Conservation (phyloP, 1,139 yeast species). For the Yamadazyma triangularis region DNA sequence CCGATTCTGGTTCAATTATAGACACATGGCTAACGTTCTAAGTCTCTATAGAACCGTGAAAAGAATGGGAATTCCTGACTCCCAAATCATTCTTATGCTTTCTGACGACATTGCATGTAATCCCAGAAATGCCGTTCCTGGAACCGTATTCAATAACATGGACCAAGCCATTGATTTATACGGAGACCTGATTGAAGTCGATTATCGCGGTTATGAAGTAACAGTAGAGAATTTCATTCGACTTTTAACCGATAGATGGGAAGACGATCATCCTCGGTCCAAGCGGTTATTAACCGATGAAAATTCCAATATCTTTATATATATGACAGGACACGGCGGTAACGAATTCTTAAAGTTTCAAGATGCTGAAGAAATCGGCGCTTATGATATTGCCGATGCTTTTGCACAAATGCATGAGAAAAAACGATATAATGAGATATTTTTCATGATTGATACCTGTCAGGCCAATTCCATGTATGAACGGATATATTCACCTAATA, state of each 20-base stretch:
- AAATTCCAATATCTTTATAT: constrained; percentile 86
- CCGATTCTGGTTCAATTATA: constrained; percentile 94
- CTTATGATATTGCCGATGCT: constrained; percentile 95
- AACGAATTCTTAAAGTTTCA: constrained; percentile 95
- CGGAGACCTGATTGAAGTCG: constrained; percentile 94
- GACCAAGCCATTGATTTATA: constrained; percentile 92
- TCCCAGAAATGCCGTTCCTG: constrained; percentile 93
- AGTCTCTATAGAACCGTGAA: constrained; percentile 95
- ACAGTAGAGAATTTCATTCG: constrained; percentile 94
- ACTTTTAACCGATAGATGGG: constrained; percentile 91
- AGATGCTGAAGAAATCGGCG: constrained; percentile 96
- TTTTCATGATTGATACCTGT: constrained; percentile 97
- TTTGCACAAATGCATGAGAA: constrained; percentile 96
- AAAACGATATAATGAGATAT: constrained; percentile 88
- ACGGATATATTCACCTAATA: constrained; percentile 86
- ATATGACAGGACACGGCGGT: constrained; percentile 98
- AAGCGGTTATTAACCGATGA: constrained; percentile 90
- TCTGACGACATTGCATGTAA: constrained; percentile 98
- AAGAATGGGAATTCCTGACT: constrained; percentile 93
- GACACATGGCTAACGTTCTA: constrained; percentile 95
- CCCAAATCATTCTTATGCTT: constrained; percentile 92
- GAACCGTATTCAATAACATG: constrained; percentile 90
- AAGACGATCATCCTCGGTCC: constrained; percentile 86
- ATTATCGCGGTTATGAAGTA: constrained; percentile 95
- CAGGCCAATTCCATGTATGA: constrained; percentile 98